phyloP scores from a whole-genome alignment of 768 basidiomycete genomes.

The Crucibulum laeve region DNA sequence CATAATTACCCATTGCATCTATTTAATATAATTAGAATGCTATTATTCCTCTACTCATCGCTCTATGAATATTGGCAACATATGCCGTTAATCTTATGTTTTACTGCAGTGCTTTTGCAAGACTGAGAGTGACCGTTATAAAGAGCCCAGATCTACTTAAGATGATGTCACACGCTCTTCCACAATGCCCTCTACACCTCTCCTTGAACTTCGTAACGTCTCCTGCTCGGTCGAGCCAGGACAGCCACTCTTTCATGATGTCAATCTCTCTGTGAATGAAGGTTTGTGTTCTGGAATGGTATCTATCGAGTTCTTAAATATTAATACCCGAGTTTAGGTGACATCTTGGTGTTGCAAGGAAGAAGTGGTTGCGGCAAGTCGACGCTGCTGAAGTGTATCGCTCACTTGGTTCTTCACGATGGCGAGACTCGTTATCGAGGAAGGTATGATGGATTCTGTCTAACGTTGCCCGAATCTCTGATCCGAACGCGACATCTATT shows the following conservation, averaged over 20 bases:
- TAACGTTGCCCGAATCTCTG: neutral
- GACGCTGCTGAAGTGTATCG: constrained; percentile 80
- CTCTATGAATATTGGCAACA: too few relatives aligned
- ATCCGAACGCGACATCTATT: constrained; percentile 1
- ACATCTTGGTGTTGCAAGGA: constrained; percentile 75
- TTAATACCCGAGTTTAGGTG: constrained; percentile 31
- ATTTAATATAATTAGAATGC: constrained; percentile 23
- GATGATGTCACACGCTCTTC: constrained; percentile 5
- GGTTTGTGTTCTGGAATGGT: constrained; percentile 20
- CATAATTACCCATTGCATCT: constrained; percentile 23
- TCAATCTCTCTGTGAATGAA: constrained; percentile 59
- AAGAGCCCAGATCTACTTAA: too few relatives aligned
- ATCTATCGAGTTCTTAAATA: neutral
- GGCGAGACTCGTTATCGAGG: constrained; percentile 65
- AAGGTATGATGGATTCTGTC: constrained; percentile 36
- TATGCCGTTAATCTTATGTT: too few relatives aligned
- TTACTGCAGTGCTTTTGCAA: too few relatives aligned
- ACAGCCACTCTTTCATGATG: constrained; percentile 50
- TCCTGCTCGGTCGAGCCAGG: constrained; percentile 43
- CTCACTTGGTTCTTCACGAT: constrained; percentile 70
- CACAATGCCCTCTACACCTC: constrained; percentile 4
- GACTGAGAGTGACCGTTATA: too few relatives aligned
- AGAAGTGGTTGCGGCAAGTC: constrained; percentile 79
- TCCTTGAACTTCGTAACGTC: constrained; percentile 54
- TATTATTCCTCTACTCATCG: constrained; percentile 15